Base-by-base conservation (phyloP, 495 filamentous ascomycete species). In the Penicillium paxilli region DNA sequence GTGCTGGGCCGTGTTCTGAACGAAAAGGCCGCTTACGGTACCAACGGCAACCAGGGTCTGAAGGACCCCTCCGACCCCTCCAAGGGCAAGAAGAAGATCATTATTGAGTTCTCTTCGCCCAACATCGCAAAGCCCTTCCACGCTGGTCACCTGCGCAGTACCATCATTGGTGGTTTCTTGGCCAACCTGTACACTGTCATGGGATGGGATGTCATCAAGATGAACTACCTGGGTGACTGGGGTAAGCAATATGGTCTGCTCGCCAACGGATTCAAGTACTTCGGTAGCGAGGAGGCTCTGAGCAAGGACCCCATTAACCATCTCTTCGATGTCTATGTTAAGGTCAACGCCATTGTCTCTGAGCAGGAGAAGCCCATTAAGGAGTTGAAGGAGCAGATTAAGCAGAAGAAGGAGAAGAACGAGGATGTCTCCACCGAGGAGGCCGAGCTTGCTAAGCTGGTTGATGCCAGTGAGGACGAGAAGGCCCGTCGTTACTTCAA, bases 401-500 rank as follows among this genome's bases (percentile, higher is more conserved):
- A 81, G 62, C 58, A 70, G 10, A 75, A 77, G 52, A 79, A 80
- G 63, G 78, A 80, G 54, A 76, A 77, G 57, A 65, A 57, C 30
- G 72, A 80, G 64, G 72, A 80, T 53, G 71, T 72, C 3, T 42
- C 71, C n/a, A 64, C 68, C 21, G 57, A 79, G 33, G 72, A 81
- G 63, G 67, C 75, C 25, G 72, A 87, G 58, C 71, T 82, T 2
- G 68, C 67, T 59, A 78, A 74, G 49, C 63, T 84, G 4, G 74
- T 80, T 20, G 81, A 80, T 20, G 79, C 69, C 44, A 80, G 83
- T 28, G 78, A 84, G 54, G 90, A 84, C 38, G 80, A 86, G 68
- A 81, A 83, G 55, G 85, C 85, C 24, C 75, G 84, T 51, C 77
- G 86, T 30, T 96, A 96, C 72, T 98, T 98, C 80, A 92, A 89